Base-by-base conservation (phyloP, 1,284 basidiomycete genomes). In the Cystobasidiaceae sp. region DNA sequence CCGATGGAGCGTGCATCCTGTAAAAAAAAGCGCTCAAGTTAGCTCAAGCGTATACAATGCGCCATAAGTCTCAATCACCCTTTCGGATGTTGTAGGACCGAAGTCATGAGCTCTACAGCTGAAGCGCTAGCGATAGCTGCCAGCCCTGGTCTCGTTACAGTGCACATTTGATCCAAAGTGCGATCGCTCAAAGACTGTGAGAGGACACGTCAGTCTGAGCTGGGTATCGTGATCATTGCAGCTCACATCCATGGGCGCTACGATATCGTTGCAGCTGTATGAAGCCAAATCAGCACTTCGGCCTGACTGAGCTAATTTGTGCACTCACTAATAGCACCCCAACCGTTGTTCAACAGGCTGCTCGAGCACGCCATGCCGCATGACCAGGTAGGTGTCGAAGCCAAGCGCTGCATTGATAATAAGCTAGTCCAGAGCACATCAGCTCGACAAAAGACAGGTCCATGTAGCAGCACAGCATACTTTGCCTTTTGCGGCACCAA, bases 101-200 rank as follows among this genome's bases (percentile, higher is more conserved):
- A 90, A 0, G 91, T 86, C 34, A 98, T 83, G 5, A 98, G 80
- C 74, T 98, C 96, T 0, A 97, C 93, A 0, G 92, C 92, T 0
- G 87, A 89, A 0, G 93, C 87, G 0, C 89, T 86, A 0, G 94
- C 94, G 44, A 97, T 93, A 0, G 90, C 85, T 0, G 93, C 96
- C 0, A 97, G 81, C 0, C 94, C 94, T 0, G 96, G 94, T n/a
- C 96, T 81, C 0, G 94, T 97, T 13, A 98, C 96, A 0, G 96
- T 98, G 75, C 96, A 98, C 94, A 97, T 97, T 75, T 98, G 94
- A 75, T 98, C 96, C 27, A 98, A 82, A 0, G 93, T 97, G 37
- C 93, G 83, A 74, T 98, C 93, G 0, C 90, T 89, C 51, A 97
- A 80, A 0, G 90, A 93, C 93, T 96, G 67, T 2, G 27, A 23